Evolutionary conservation across 306 rosid species (phyloP).

Genomic region (Ochetophila trinervis): DNA sequence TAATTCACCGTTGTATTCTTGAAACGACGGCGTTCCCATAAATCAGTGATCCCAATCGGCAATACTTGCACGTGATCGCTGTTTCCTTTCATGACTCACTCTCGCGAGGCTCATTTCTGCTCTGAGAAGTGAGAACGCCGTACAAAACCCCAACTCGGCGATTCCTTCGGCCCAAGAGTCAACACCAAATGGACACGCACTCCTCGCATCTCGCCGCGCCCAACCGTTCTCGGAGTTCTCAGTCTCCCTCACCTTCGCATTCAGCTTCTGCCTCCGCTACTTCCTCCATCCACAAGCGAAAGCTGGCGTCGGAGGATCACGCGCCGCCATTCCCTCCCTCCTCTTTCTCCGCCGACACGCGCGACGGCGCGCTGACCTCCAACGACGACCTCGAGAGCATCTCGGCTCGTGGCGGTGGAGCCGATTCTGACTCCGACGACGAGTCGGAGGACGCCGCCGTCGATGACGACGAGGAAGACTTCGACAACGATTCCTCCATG

Average conservation of each 20-base stretch:
- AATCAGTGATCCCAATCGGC: no score
- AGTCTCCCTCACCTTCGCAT: constrained; percentile 91
- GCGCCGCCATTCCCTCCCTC: constrained; percentile 92
- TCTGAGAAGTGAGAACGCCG: background rate
- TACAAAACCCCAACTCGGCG: constrained; percentile 9
- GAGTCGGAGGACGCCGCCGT: constrained; percentile 73
- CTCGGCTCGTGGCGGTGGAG: constrained; percentile 80
- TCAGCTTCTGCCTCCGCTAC: constrained; percentile 94
- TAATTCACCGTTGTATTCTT: no score
- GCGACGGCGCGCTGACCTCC: constrained; percentile 88
- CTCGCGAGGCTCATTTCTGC: no score
- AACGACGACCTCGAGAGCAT: constrained; percentile 97
- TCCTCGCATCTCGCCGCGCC: constrained; percentile 67
- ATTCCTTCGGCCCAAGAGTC: background rate
- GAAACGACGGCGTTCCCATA: no score
- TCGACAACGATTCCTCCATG: constrained; percentile 76
- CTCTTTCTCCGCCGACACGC: constrained; percentile 85
- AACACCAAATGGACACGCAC: constrained; percentile 54
- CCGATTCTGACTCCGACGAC: constrained; percentile 70
- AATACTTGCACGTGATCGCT: background rate
- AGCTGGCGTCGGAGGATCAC: constrained; percentile 72
- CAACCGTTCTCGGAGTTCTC: constrained; percentile 86
- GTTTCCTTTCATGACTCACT: no score
- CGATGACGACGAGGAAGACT: constrained; percentile 67
- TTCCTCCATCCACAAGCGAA: constrained; percentile 88